Base-by-base conservation (phyloP, 225 moss, liverwort and hornwort species). In the Bryoerythrophyllum caledonicum region DNA sequence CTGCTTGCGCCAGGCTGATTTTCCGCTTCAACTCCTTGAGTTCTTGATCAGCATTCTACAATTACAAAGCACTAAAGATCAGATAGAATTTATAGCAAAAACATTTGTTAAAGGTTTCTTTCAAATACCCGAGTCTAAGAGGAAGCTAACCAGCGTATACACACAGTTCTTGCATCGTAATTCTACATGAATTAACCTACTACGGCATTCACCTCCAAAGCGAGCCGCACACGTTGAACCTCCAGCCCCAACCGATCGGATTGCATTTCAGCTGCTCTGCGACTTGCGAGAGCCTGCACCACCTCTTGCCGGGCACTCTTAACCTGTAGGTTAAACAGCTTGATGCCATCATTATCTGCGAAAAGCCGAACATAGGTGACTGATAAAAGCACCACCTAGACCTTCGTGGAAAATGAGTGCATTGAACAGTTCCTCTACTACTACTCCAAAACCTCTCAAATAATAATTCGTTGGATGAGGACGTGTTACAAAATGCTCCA, bases 181-280 rank as follows among this genome's bases (percentile, higher is more conserved):
- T 12, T 19, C 41, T 9, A 57, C 44, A 63, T 34, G 16, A 52
- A n/a, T 26, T 20, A 59, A 43, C 25, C 23, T 41, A 63, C 34
- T 64, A 32, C 51, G 44, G 8, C 41, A 51, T 57, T 75, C 19
- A 83, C 88, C 88, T 89, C 76, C 27, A 83, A 75, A 59, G 78
- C 79, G 37, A 79, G 83, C 68, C 74, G 76, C 71, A 82, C 62
- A 48, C 24, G 67, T 46, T 80, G 83, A 60, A 67, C 77, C 68
- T 86, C 79, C 48, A 79, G 73, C 56, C 66, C 61, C 67, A 70
- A 65, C 52, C 76, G 79, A 61, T 86, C 86, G 52, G 86, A 78
- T 77, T 81, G 81, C 73, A 70, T 69, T 69, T 90, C 90, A 78
- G 90, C 82, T 81, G 78, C 87, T 83, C 87, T 83, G 38, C 85